These are phyloP conservation scores for Talaromyces sp. DNA, from an alignment of 2,329 filamentous ascomycete genomes.

Conservation along the genomic window DNA sequence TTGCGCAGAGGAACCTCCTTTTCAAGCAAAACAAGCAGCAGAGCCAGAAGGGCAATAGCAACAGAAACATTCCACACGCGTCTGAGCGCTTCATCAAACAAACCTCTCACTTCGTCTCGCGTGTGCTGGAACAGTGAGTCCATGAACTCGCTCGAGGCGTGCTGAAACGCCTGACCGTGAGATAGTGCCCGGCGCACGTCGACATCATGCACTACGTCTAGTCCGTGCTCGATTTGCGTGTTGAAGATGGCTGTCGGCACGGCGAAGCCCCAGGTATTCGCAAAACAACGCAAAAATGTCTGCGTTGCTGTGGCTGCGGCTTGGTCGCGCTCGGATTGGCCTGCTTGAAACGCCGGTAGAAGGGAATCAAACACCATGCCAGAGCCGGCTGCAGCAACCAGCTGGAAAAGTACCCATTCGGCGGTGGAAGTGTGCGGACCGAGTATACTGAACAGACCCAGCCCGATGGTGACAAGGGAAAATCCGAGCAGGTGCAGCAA, in stretches of 20 bases:
- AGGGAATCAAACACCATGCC: constrained; percentile 21
- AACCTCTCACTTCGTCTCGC: neutral
- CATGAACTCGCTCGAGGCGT: constrained; percentile 12
- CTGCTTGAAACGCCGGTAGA: constrained; percentile 25
- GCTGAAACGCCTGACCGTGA: constrained; percentile 17
- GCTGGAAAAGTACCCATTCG: constrained; percentile 24
- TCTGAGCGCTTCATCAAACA: neutral
- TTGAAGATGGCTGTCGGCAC: constrained; percentile 29
- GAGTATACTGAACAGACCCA: constrained; percentile 24
- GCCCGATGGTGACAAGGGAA: constrained; percentile 18
- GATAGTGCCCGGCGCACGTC: constrained; percentile 5
- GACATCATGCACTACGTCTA: constrained; percentile 10
- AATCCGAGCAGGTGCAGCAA: constrained; percentile 23
- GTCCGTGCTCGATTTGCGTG: constrained; percentile 14
- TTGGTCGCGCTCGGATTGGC: constrained; percentile 19
- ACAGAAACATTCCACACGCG: neutral
- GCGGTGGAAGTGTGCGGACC: constrained; percentile 17
- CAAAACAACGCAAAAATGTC: constrained; percentile 25
- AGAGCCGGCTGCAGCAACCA: constrained; percentile 20
- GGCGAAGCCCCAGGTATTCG: constrained; percentile 24
- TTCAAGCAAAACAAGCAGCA: neutral
- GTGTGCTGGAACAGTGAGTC: neutral
- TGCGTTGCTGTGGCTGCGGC: constrained; percentile 21
- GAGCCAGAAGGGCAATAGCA: neutral
- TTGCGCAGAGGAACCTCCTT: neutral